Base-by-base conservation (phyloP, 495 filamentous ascomycete genomes). In the Lichina pygmaea region DNA sequence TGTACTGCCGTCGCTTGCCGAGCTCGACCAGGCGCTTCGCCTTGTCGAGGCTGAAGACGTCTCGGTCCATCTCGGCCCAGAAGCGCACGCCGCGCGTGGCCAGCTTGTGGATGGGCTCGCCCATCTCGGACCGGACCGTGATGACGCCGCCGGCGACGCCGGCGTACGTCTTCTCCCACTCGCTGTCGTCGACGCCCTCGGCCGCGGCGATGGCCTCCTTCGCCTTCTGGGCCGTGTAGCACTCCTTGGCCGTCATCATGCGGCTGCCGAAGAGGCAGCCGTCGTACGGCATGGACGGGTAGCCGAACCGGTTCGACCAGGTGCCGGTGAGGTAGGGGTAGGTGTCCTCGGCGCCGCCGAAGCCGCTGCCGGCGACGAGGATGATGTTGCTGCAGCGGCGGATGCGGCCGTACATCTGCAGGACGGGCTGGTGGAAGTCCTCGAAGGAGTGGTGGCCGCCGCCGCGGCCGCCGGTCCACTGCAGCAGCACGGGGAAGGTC, bases 131-230 rank as follows among this genome's bases (percentile, higher is more conserved):
- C 46, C 81, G 67, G 38, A 97, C 86, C n/a, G 89, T 94, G 53
- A 97, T 82, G 32, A 97, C 77, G 54, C 89, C 89, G 55, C 89
- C 89, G 41, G 84, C 78, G 37, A 82, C 63, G 5, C 81, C 77
- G 59, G 89, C 86, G 67, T 94, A 95, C 11, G 86, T 94, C 65
- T 91, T 81, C 64, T 94, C 89, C 89, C 89, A 97, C 47, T 92
- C 72, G 50, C 62, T 60, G 54, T 97, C 86, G 43, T 85, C 81
- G 13, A 93, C 66, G 51, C 89, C 89, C 48, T 76, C 71, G 9
- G 86, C 89, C 51, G 93, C 84, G 31, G 79, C 75, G 53, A 97
- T 97, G 36, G 89, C 89, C 62, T 91, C 74, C 66, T 97, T 97
- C 44, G 86, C 89, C 44, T 79, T 81, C 57, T 72, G 75, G 46